Conservation (phyloP, 164 flowering plant species). For the Pachysandra terminalis region DNA sequence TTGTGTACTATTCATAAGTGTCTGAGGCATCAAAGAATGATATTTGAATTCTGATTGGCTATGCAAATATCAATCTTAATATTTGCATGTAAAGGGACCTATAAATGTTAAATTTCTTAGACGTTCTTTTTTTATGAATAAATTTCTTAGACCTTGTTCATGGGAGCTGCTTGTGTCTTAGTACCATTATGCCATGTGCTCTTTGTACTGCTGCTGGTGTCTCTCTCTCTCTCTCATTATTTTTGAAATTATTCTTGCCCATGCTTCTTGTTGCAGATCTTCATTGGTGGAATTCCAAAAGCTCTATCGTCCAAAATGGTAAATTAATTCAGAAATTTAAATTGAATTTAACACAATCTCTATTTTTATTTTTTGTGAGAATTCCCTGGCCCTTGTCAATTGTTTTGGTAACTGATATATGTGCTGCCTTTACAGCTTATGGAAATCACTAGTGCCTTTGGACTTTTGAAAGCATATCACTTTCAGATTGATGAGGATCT, state of each 20-base stretch:
- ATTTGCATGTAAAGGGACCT: no score
- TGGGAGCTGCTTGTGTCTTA: not conserved
- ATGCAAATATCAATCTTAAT: no score
- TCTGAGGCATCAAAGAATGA: no score
- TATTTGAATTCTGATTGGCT: no score
- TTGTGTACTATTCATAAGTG: no score
- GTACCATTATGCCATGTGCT: not conserved
- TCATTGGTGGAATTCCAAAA: slow-evolving; percentile 85
- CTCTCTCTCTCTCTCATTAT: not conserved
- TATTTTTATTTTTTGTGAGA: not conserved
- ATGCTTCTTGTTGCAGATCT: slow-evolving; percentile 52
- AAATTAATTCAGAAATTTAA: slow-evolving; percentile 15
- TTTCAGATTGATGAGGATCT: slow-evolving; percentile 43
- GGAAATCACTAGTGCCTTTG: slow-evolving; percentile 83
- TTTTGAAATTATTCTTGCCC: slow-evolving; percentile 2
- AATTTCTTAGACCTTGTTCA: not conserved
- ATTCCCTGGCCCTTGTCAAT: not conserved
- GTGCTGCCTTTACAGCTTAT: slow-evolving; percentile 44
- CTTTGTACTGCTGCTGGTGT: not conserved
- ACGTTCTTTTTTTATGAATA: no score
- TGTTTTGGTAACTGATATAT: not conserved
- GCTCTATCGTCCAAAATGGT: slow-evolving; percentile 77
- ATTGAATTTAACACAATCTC: not conserved
- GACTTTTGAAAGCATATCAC: slow-evolving; percentile 71
- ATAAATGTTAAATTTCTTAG: no score